Conservation (phyloP, 805 yeast genomes). For the Tetrapisispora phaffii region DNA sequence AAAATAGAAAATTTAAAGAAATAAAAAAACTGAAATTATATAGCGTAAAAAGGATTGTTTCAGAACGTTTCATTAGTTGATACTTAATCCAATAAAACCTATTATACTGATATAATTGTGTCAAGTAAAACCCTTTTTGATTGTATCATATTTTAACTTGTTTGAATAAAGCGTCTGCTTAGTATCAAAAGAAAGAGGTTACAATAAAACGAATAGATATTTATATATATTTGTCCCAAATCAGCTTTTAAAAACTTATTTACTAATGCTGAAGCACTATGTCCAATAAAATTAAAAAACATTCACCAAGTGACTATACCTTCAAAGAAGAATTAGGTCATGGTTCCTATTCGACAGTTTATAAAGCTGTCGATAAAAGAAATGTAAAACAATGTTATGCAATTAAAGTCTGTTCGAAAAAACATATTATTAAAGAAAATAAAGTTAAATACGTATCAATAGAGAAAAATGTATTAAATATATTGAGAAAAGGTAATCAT, state of each 20-base stretch:
- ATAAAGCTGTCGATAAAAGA: slow-evolving; percentile 72
- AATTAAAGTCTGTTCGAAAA: slow-evolving; percentile 80
- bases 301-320: slow-evolving; percentile 29
- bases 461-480: slow-evolving; percentile 80
- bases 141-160: no score
- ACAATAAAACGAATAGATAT: no score
- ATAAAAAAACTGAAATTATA: no score
- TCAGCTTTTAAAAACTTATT: background rate
- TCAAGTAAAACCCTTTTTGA: no score
- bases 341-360: slow-evolving; percentile 93
- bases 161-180: no score
- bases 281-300: slow-evolving; percentile 11
- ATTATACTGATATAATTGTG: no score
- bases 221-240: no score
- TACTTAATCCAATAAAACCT: no score
- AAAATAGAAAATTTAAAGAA: no score
- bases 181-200: no score
- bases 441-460: slow-evolving; percentile 93
- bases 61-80: no score
- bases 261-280: background rate
- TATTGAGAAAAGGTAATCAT: slow-evolving; percentile 64
- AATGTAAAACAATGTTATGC: slow-evolving; percentile 50
- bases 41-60: no score
- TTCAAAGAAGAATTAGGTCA: slow-evolving; percentile 53
- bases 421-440: slow-evolving; percentile 87